A percentile compares a stretch with the other conserved stretches of the same genome.
phyloP scores from a whole-genome alignment of 1,284 basidiomycete species.

The Microbotryum violaceum region DNA sequence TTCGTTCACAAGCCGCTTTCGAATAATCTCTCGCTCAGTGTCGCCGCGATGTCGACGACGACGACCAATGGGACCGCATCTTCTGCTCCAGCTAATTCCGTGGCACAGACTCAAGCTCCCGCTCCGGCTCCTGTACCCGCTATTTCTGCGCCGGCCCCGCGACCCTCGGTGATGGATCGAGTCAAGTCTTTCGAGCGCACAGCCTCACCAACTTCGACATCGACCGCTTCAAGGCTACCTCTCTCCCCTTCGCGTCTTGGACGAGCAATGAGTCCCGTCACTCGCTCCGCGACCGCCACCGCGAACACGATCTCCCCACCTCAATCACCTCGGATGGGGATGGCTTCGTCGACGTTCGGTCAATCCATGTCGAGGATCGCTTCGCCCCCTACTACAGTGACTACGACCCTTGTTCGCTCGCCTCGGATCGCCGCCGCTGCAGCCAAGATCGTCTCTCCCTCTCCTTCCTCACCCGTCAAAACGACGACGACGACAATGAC shows the following conservation, averaged over 20 bases:
- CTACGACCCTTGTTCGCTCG: background rate
- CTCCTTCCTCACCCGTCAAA: background rate
- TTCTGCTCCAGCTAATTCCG: background rate
- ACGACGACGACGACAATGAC: background rate
- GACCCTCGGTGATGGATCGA: slow-evolving; percentile 29
- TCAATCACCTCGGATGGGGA: slow-evolving; percentile 1
- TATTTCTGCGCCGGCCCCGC: slow-evolving; percentile 5
- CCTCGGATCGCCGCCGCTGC: background rate
- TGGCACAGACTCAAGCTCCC: slow-evolving; percentile 3
- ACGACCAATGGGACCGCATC: background rate
- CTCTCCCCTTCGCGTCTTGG: background rate
- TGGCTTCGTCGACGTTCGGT: slow-evolving; percentile 12
- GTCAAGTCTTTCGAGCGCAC: slow-evolving; percentile 26
- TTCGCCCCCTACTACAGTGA: slow-evolving; percentile 1
- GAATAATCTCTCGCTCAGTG: background rate
- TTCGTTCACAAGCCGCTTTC: slow-evolving; percentile 1
- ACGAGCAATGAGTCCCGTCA: too few relatives aligned
- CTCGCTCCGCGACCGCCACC: background rate
- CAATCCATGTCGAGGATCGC: background rate
- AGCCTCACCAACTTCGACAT: slow-evolving; percentile 13
- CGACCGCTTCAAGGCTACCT: slow-evolving; percentile 5
- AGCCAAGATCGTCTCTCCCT: too few relatives aligned
- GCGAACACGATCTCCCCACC: background rate
- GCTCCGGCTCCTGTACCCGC: slow-evolving; percentile 1
- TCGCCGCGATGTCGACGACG: background rate